Base-by-base conservation (phyloP, 2,329 filamentous ascomycete genomes). In the Penicillium brevicompactum region DNA sequence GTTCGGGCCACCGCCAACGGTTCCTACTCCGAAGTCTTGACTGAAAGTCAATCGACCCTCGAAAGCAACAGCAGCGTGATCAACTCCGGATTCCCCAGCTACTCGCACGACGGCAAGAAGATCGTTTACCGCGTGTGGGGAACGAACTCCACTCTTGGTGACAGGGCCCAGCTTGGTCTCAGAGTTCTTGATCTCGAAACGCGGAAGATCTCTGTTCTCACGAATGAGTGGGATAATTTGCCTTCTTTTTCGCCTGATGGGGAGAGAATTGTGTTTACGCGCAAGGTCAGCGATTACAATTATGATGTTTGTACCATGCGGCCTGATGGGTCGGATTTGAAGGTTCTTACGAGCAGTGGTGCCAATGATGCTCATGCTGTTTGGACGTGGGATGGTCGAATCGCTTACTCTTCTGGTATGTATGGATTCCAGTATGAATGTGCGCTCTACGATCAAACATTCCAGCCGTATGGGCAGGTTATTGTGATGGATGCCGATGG, bases 401-500 rank as follows among this genome's bases (percentile, higher is more conserved):
- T 79, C 43, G 57, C 75, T 58, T 80, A 69, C 32, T 70, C 61
- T 5, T 76, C 66, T 21, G 76, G 76, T 8, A 74, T 74, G 73
- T 79, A 72, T 49, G 76, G 76, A 4, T 79, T 78, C 65, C 67
- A 74, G 32, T 71, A 75, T 42, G 76, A 79, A 65, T 66, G 68
- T 14, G 68, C 71, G 1, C 59, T 72, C 1, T 79, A 74, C 47
- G 76, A 79, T 51, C 58, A 76, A 37, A 77, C 76, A 0, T 79
- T 78, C 61, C 74, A 79, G 63, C 76, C 74, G 0, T 78, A 77
- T 49, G 76, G 76, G 0, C 75, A 78, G 67, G 74, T 79, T 41
- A 66, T 76, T 43, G 53, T 73, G 16, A 78, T 78, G 76, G 63
- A 79, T 55, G 66, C 64, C 7, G 74, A 78, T 64, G 76, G 77